A percentile compares a stretch with the other conserved stretches of the same genome.
These are phyloP conservation scores for Sclerotinia nivalis DNA, from an alignment of 2,329 filamentous ascomycete species.

Conservation along the genomic window DNA sequence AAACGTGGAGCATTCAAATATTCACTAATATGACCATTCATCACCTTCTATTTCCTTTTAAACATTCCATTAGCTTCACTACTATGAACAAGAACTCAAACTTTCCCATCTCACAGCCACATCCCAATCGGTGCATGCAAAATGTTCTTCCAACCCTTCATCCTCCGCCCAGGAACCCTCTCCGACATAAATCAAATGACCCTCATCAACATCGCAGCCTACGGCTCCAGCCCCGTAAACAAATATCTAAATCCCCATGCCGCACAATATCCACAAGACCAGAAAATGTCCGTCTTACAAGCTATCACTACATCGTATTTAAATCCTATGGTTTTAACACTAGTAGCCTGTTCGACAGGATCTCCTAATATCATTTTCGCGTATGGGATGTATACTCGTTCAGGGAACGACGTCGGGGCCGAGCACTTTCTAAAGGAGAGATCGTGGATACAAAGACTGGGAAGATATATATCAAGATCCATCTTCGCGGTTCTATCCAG, in stretches of 20 bases:
- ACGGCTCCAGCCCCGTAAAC: slow-evolving; percentile 25
- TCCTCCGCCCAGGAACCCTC: slow-evolving; percentile 28
- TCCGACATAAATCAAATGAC: slow-evolving; percentile 27
- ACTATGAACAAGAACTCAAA: not conserved
- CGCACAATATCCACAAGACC: slow-evolving; percentile 25
- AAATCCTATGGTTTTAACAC: slow-evolving; percentile 17
- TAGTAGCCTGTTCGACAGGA: slow-evolving; percentile 29
- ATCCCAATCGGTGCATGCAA: not conserved
- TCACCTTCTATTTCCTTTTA: not conserved
- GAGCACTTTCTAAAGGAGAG: slow-evolving; percentile 1
- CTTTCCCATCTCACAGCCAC: too few species aligned
- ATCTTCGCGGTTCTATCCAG: slow-evolving; percentile 22
- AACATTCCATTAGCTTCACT: not conserved
- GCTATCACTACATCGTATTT: slow-evolving; percentile 20
- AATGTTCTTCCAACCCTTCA: slow-evolving; percentile 10
- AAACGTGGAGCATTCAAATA: too few species aligned
- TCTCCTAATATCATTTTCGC: slow-evolving; percentile 27
- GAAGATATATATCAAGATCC: slow-evolving; percentile 23
- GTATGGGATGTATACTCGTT: slow-evolving; percentile 29
- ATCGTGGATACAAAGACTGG: not conserved
- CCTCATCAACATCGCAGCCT: slow-evolving; percentile 24
- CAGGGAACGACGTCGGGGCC: slow-evolving; percentile 31
- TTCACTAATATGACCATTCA: not conserved
- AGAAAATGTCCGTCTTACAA: slow-evolving; percentile 23
- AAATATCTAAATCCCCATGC: slow-evolving; percentile 27